A percentile compares a stretch with the other conserved stretches of the same genome.
These are phyloP conservation scores for Neurospora terricola DNA, from an alignment of 495 filamentous ascomycete species.

Conservation along the genomic window DNA sequence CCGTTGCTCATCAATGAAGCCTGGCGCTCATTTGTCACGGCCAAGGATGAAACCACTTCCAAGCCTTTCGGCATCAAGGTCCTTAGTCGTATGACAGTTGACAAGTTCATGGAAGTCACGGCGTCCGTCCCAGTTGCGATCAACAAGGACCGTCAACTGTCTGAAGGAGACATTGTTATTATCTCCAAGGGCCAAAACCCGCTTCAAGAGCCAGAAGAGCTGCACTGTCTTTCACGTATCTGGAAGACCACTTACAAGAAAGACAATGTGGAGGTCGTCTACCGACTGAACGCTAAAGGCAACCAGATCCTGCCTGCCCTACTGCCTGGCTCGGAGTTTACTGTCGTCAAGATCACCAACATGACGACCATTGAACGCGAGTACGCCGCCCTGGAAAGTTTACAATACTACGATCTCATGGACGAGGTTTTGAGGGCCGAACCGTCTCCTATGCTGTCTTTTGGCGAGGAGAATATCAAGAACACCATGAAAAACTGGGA, in stretches of 20 bases:
- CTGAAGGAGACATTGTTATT: slow-evolving; percentile 82
- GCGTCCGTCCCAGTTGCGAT: slow-evolving; percentile 60
- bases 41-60: slow-evolving; percentile 73
- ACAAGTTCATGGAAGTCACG: slow-evolving; percentile 86
- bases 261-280: slow-evolving; percentile 70
- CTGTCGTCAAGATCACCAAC: slow-evolving; percentile 71
- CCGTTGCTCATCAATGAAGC: slow-evolving; percentile 87
- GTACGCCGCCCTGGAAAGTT: slow-evolving; percentile 77
- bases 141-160: slow-evolving; percentile 58
- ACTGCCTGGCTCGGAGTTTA: slow-evolving; percentile 55
- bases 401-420: slow-evolving; percentile 93
- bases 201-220: slow-evolving; percentile 46
- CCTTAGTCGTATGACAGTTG: slow-evolving; percentile 75
- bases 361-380: slow-evolving; percentile 90
- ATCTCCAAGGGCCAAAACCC: slow-evolving; percentile 65
- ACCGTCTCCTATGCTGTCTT: slow-evolving; percentile 75
- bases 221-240: slow-evolving; percentile 81
- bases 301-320: slow-evolving; percentile 31
- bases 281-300: slow-evolving; percentile 56
- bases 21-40: slow-evolving; percentile 87
- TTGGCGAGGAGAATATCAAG: slow-evolving; percentile 59
- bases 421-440: slow-evolving; percentile 81
- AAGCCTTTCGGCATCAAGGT: slow-evolving; percentile 77
- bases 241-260: slow-evolving; percentile 70
- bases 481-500: slow-evolving; percentile 62